Evolutionary conservation across 352 stramenopile species (phyloP).

Genomic region (Pythium vanterpoolii): DNA sequence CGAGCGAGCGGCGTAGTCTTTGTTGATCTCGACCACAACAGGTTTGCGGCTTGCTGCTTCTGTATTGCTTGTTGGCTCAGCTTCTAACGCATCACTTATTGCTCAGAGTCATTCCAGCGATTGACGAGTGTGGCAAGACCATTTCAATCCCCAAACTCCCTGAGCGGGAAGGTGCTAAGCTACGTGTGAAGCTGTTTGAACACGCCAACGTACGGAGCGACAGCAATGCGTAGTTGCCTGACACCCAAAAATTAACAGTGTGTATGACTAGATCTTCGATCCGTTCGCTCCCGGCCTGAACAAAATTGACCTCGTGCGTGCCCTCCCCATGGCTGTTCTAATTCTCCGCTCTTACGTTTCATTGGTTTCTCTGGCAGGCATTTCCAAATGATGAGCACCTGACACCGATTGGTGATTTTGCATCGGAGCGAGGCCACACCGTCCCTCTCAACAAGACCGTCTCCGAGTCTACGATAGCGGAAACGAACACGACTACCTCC

Average conservation of each 20-base stretch:
- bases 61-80: neutral
- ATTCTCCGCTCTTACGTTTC: neutral
- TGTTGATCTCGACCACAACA: conserved; percentile 93
- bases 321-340: neutral
- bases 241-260: neutral
- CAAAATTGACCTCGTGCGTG: conserved; percentile 59
- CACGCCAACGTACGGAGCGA: conserved; percentile 50
- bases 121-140: conserved; percentile 59
- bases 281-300: conserved; percentile 67
- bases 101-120: conserved; percentile 61
- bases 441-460: conserved; percentile 58
- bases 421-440: conserved; percentile 62
- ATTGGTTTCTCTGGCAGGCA: conserved; percentile 29
- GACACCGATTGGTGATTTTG: conserved; percentile 74
- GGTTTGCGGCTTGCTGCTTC: conserved; percentile 26
- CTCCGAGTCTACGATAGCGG: conserved; percentile 47
- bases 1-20: conserved; percentile 88
- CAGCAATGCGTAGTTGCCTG: neutral
- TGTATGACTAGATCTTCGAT: conserved; percentile 65
- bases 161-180: conserved; percentile 62
- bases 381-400: conserved; percentile 81
- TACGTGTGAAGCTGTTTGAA: conserved; percentile 57
- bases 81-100: neutral
- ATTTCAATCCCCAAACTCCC: conserved; percentile 69
- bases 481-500: conserved; percentile 43